phyloP scores from a whole-genome alignment of 2,329 filamentous ascomycete genomes.

The Lomentospora prolificans region DNA sequence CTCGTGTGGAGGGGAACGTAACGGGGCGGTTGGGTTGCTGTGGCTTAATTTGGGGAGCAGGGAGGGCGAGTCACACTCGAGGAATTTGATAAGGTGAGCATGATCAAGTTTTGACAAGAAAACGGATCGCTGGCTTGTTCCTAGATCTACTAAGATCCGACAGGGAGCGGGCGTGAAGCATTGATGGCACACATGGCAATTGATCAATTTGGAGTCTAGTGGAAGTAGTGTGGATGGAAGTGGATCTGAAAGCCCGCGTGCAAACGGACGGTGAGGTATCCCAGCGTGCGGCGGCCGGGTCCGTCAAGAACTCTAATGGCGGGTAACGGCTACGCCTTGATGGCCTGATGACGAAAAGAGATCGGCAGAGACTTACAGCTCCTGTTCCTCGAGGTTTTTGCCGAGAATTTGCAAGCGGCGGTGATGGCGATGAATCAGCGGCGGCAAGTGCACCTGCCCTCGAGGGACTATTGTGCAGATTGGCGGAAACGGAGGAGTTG shows the following conservation, averaged over 20 bases:
- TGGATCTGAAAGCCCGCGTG: not conserved
- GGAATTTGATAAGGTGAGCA: not conserved
- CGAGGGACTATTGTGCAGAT: not conserved
- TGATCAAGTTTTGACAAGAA: not conserved
- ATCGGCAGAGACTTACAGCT: constrained; percentile 7
- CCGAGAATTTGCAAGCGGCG: not conserved
- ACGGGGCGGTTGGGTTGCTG: not conserved
- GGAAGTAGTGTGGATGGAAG: not conserved
- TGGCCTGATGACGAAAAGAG: constrained; percentile 4
- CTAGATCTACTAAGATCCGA: not conserved
- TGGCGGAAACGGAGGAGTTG: not conserved
- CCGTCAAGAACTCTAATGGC: constrained; percentile 1
- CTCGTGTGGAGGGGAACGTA: too few relatives aligned
- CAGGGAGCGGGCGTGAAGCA: not conserved
- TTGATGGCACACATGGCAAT: not conserved
- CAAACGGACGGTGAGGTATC: not conserved
- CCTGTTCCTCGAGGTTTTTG: not conserved
- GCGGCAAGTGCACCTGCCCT: not conserved
- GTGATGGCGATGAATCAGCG: constrained; percentile 5
- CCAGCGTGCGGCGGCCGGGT: not conserved
- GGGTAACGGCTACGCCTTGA: not conserved
- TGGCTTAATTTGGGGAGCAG: not conserved
- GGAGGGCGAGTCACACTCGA: not conserved
- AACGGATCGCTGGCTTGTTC: not conserved
- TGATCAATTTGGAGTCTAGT: not conserved